phyloP scores from a whole-genome alignment of 176 grass and related monocot species.

The Zea mays region DNA sequence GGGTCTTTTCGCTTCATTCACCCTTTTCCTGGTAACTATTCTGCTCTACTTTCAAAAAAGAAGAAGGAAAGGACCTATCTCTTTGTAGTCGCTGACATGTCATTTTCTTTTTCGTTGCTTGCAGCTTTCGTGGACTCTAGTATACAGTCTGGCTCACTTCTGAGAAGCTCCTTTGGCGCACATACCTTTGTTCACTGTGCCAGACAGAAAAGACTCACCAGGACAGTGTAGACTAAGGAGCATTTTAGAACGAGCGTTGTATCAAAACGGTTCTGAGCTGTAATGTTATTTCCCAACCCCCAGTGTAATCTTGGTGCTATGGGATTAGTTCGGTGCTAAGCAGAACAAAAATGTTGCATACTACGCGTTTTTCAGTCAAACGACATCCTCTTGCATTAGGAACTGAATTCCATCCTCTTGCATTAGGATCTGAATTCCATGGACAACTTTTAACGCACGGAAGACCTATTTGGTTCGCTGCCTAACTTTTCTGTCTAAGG shows the following conservation, averaged over 20 bases:
- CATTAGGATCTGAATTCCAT: neutral
- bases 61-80: neutral
- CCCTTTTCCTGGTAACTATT: constrained; percentile 82
- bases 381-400: neutral
- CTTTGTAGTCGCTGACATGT: neutral
- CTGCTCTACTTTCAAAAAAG: neutral
- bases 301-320: constrained; percentile 38
- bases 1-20: constrained; percentile 92
- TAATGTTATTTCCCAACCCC: constrained; percentile 29
- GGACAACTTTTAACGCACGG: constrained; percentile 5
- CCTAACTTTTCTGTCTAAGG: no score
- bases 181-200: constrained; percentile 5
- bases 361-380: constrained; percentile 1
- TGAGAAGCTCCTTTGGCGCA: constrained; percentile 46
- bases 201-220: constrained; percentile 8
- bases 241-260: constrained; percentile 38
- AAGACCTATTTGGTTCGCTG: no score
- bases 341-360: constrained; percentile 1
- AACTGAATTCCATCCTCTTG: neutral
- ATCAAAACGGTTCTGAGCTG: constrained; percentile 23
- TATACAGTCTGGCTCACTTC: constrained; percentile 94
- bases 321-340: constrained; percentile 29
- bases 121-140: constrained; percentile 87
- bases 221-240: constrained; percentile 34
- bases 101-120: constrained; percentile 13